Percentiles rank a stretch among this genome's conserved stretches.
Evolutionary conservation across 257 asterid genomes (phyloP).

Genomic region (Ligustrum vulgare): DNA sequence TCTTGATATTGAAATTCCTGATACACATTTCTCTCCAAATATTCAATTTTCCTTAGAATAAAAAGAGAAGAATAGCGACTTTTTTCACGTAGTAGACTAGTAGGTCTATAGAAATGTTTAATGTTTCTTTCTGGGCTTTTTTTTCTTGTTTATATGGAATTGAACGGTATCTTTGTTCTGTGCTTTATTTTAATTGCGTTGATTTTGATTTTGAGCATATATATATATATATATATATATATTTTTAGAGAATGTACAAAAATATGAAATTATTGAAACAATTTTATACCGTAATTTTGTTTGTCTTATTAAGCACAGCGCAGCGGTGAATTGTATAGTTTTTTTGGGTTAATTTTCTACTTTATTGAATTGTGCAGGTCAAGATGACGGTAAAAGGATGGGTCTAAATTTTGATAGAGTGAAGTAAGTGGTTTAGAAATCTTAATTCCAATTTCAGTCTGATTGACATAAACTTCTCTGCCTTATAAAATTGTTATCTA

Average conservation of each 20-base stretch:
- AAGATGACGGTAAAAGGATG: constrained; percentile 95
- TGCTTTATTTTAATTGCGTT: not conserved
- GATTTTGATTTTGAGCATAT: not conserved
- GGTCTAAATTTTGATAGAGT: constrained; percentile 85
- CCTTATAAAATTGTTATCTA: not conserved
- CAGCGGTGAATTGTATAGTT: not conserved
- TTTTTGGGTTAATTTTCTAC: constrained; percentile 10
- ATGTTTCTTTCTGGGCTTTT: not conserved
- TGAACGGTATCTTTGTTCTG: not conserved
- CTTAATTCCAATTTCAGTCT: constrained; percentile 10
- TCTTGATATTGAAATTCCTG: not conserved
- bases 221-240: no score
- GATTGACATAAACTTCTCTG: not conserved
- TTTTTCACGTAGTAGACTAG: no score
- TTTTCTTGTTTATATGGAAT: not conserved
- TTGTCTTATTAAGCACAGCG: not conserved
- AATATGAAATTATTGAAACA: not conserved
- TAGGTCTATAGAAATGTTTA: no score
- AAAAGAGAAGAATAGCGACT: no score
- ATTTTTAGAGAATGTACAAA: not conserved
- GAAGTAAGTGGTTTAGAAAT: constrained; percentile 50
- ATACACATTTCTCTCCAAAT: not conserved
- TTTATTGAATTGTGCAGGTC: constrained; percentile 51
- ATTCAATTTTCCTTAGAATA: not conserved
- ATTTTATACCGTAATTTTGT: not conserved